Evolutionary conservation across 73 alveolate genomes (phyloP).

Genomic region (Diophrys appendiculata): DNA sequence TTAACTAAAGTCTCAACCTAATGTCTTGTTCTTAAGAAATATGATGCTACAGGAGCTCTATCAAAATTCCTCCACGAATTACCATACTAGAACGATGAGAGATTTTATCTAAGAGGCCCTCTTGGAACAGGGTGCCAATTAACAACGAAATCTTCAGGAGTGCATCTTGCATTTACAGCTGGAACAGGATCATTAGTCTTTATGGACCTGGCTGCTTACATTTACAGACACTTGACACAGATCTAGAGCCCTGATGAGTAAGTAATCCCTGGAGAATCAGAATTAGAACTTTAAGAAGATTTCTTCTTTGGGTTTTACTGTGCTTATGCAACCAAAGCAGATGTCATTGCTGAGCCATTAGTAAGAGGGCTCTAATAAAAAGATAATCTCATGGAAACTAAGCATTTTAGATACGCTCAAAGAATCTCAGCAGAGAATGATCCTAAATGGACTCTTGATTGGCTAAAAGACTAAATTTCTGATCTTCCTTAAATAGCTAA

Average conservation of each 20-base stretch:
- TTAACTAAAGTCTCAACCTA: not conserved
- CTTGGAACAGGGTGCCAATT: constrained; percentile 50
- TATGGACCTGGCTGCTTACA: constrained; percentile 41
- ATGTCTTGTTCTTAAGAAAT: not conserved
- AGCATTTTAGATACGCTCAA: not conserved
- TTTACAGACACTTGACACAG: constrained; percentile 21
- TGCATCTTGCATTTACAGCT: constrained; percentile 42
- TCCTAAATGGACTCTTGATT: not conserved
- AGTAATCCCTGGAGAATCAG: not conserved
- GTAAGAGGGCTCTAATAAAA: not conserved
- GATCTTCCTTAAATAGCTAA: not conserved
- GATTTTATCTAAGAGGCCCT: constrained; percentile 24
- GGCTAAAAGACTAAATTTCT: not conserved
- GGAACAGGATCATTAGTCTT: constrained; percentile 56
- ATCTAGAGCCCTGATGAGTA: not conserved
- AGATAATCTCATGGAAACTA: not conserved
- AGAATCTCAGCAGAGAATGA: not conserved
- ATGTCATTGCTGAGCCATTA: not conserved
- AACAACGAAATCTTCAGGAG: constrained; percentile 15
- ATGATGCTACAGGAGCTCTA: not conserved
- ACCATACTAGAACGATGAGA: constrained; percentile 2
- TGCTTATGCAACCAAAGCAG: not conserved
- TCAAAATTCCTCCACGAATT: constrained; percentile 5
- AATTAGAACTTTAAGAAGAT: not conserved
- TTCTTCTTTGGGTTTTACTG: not conserved